Conservation (phyloP, 306 rosid species). For the Abrus pulchellus region DNA sequence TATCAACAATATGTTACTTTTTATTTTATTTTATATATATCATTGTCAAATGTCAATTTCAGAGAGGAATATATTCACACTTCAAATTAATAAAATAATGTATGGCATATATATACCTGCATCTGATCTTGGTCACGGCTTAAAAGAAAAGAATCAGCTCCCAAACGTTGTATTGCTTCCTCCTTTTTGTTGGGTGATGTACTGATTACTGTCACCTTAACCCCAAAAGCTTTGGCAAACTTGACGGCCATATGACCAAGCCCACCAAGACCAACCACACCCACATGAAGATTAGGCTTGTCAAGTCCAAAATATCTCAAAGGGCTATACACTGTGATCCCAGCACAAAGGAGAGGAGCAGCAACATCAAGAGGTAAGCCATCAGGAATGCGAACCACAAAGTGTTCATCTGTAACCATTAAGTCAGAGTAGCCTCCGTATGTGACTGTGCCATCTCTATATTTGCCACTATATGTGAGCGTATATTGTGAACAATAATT, state of each 20-base stretch:
- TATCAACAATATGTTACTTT: not conserved
- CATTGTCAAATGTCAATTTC: not conserved
- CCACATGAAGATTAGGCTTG: constrained; percentile 58
- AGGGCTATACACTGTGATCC: constrained; percentile 71
- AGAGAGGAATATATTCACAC: not conserved
- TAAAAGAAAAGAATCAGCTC: constrained; percentile 61
- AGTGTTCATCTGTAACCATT: constrained; percentile 61
- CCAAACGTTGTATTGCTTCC: constrained; percentile 56
- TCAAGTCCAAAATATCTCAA: constrained; percentile 52
- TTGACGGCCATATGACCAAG: constrained; percentile 68
- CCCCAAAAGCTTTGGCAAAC: constrained; percentile 69
- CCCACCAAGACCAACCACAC: constrained; percentile 71
- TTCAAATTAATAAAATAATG: not conserved
- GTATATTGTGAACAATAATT: constrained; percentile 54
- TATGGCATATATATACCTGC: constrained; percentile 44
- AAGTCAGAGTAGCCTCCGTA: constrained; percentile 66
- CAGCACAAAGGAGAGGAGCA: constrained; percentile 73
- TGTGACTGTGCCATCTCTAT: constrained; percentile 56
- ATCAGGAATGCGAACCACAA: constrained; percentile 55
- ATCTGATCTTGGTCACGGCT: constrained; percentile 57
- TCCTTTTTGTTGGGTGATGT: constrained; percentile 60
- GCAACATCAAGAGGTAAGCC: constrained; percentile 57
- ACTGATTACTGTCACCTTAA: constrained; percentile 61
- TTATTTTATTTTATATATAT: not conserved
- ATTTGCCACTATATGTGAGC: constrained; percentile 40